These are phyloP conservation scores for Breviolum minutum DNA, from an alignment of 73 alveolate genomes.

Conservation along the genomic window DNA sequence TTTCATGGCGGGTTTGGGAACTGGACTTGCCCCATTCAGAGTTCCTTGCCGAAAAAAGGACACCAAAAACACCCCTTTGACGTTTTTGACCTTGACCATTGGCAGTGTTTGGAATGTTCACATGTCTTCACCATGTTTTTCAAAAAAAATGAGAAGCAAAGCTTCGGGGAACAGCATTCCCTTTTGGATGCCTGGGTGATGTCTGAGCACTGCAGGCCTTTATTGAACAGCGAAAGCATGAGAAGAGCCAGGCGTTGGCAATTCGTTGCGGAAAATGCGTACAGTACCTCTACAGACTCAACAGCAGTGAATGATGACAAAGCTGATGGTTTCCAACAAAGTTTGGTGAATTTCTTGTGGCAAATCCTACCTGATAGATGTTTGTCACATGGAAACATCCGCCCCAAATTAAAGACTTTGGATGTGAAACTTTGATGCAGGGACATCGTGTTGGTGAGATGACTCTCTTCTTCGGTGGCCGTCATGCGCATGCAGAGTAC, in stretches of 20 bases:
- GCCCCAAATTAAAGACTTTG: too few relatives aligned
- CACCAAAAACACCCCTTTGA: background rate
- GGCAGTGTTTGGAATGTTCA: background rate
- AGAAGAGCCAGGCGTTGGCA: slow-evolving; percentile 15
- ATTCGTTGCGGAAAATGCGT: background rate
- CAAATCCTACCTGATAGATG: too few relatives aligned
- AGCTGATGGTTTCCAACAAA: too few relatives aligned
- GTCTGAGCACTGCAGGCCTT: slow-evolving; percentile 2
- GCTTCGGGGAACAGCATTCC: background rate
- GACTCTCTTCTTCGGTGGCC: slow-evolving; percentile 94
- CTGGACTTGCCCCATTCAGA: slow-evolving; percentile 90
- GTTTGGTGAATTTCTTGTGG: too few relatives aligned
- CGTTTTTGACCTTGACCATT: background rate
- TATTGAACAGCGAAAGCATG: slow-evolving; percentile 93
- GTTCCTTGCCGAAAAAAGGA: background rate
- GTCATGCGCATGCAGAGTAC: slow-evolving; percentile 88
- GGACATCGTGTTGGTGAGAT: slow-evolving; percentile 68
- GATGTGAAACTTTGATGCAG: too few relatives aligned
- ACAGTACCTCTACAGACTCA: too few relatives aligned
- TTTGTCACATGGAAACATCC: too few relatives aligned
- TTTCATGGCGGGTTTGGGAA: slow-evolving; percentile 90
- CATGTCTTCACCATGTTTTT: too few relatives aligned
- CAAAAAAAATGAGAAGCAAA: too few relatives aligned
- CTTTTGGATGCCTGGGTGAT: background rate
- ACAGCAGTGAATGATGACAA: too few relatives aligned